Evolutionary conservation across 441 rosid species (phyloP), one percentile per base, ranked within the genome.

Genomic region (Erodium moschatum): DNA sequence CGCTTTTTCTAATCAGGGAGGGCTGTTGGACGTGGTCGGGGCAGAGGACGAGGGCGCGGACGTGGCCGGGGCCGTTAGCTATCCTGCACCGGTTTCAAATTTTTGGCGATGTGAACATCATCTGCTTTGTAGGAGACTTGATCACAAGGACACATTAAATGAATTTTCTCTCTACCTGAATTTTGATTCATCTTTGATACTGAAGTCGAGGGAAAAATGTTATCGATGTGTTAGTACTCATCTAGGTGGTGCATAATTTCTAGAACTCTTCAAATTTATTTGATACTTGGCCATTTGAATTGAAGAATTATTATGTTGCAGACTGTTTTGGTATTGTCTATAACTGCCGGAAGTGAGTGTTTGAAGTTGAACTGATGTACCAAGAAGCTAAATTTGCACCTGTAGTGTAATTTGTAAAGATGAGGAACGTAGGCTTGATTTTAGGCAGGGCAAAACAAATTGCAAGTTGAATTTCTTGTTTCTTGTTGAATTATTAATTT

Each of bases 31-130:
- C 89, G 97, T 1, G 96, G 97, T 12, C 81, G 95, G 60, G 97
- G 96, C 24, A 90, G 97, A 5, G 98, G 98, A 0, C 96, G 96
- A 6, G 97, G 98, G 1, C 91, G 96, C 5, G 97, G 98, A 0
- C 98, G 98, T 29, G 91, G 93, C 0, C 81, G 96, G 18, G 92
- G 97, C 60, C 97, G 90, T 68, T 93, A 81, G 75, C 48, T 33
- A 54, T 52, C 33, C 73, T 70, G 69, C 67, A 16, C 52, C 29
- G 24, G 15, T 65, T 68, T 19, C 18, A 67, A 66, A 69, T 70
- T 78, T 74, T 78, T 69, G 68, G 64, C 9, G 9, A 20, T 52
- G 58, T 50, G 4, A 50, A 50, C 58, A 50, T 52, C 20, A 48
- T 11, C 5, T 52, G 9, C 15, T 21, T 52, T 4, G 20, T 52